Evolutionary conservation across 108 stramenopile genomes (phyloP).

Genomic region (Cyclotella atomus): DNA sequence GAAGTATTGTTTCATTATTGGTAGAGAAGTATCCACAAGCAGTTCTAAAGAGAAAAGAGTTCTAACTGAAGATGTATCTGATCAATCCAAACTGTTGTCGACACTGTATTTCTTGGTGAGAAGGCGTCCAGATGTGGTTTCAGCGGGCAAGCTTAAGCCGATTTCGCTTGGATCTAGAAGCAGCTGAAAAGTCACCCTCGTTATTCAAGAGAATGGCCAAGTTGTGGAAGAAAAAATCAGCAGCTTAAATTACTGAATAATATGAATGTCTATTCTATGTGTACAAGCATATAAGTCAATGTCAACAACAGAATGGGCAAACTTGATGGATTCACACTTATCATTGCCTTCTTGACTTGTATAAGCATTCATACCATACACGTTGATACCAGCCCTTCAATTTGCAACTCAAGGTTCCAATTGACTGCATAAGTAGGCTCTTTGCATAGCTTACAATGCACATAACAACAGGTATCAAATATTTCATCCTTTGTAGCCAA

Average conservation of each 20-base stretch:
- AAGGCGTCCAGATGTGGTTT: constrained; percentile 14
- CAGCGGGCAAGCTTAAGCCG: background rate
- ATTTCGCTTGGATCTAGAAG: background rate
- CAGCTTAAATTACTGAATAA: too few relatives aligned
- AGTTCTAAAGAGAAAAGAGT: background rate
- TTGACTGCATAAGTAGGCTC: constrained; percentile 33
- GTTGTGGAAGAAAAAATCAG: too few relatives aligned
- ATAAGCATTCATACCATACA: constrained; percentile 48
- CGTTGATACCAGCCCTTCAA: constrained; percentile 43
- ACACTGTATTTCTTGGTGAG: constrained; percentile 14
- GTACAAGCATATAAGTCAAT: background rate
- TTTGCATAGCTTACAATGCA: constrained; percentile 42
- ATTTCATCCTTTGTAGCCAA: constrained; percentile 28
- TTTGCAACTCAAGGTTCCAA: constrained; percentile 42
- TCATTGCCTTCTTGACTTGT: constrained; percentile 46
- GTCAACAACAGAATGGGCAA: background rate
- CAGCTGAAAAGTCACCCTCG: background rate
- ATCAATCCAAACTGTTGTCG: constrained; percentile 1
- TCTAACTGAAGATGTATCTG: too few relatives aligned
- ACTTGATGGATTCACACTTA: constrained; percentile 39
- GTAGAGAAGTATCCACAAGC: constrained; percentile 23
- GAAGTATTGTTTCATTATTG: constrained; percentile 5
- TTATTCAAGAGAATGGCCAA: background rate
- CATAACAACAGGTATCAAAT: constrained; percentile 42
- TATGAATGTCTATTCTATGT: too few relatives aligned